A percentile compares a stretch with the other conserved stretches of the same genome.
Conservation (phyloP, 164 flowering plant genomes). For the Echeveria elegans region DNA sequence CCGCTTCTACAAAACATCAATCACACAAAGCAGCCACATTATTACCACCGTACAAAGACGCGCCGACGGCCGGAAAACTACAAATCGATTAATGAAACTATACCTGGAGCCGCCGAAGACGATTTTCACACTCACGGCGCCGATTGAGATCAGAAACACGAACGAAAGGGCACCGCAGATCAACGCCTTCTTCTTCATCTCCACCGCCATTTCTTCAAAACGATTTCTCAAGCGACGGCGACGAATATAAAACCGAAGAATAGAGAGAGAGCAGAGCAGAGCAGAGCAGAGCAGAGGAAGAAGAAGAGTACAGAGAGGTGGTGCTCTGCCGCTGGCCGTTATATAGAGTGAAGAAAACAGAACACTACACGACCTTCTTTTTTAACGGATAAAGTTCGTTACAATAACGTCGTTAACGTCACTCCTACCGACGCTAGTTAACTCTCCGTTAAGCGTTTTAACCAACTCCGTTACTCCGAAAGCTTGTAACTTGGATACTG, state of each 20-base stretch:
- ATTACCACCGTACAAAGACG: too few species aligned
- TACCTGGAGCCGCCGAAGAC: constrained; percentile 4
- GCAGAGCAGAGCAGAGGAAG: too few species aligned
- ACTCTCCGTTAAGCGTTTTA: not conserved
- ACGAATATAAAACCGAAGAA: not conserved
- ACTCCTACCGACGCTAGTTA: not conserved
- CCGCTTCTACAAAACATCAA: too few species aligned
- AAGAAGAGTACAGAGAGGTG: too few species aligned
- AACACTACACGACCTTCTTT: not conserved
- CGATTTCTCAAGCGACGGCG: not conserved
- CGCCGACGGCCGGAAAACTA: too few species aligned
- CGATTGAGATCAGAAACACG: not conserved
- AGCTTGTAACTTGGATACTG: not conserved
- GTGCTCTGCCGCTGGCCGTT: constrained; percentile 2
- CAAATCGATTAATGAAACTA: too few species aligned
- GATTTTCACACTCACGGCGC: not conserved
- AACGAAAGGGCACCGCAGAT: not conserved
- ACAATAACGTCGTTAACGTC: not conserved
- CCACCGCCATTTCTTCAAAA: not conserved
- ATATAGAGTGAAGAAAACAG: not conserved
- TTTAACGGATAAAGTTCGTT: constrained; percentile 5
- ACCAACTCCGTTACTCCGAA: not conserved
- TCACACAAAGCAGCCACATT: too few species aligned
- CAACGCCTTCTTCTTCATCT: not conserved
- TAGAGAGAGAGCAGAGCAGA: not conserved